phyloP scores from a whole-genome alignment of 768 basidiomycete species.

The Termitomyces sp. region DNA sequence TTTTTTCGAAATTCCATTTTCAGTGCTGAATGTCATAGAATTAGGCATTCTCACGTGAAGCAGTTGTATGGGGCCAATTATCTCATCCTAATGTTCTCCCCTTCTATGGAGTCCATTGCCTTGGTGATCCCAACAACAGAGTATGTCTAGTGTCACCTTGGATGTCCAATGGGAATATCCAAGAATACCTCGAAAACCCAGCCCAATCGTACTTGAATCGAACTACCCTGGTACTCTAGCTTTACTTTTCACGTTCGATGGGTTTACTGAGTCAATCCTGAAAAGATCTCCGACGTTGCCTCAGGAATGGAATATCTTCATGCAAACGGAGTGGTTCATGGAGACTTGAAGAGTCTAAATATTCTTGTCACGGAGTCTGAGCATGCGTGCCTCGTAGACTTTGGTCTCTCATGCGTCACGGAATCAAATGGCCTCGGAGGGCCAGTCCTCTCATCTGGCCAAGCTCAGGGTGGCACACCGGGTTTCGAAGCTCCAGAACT shows the following conservation, averaged over 20 bases:
- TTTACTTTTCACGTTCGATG: too few species aligned
- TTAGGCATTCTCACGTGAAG: constrained; percentile 13
- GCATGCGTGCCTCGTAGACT: constrained; percentile 44
- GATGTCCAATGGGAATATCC: constrained; percentile 33
- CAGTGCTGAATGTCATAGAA: not conserved
- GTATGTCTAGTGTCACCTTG: constrained; percentile 33
- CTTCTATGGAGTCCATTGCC: constrained; percentile 28
- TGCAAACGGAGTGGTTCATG: constrained; percentile 32
- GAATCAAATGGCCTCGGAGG: too few species aligned
- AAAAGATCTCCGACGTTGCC: constrained; percentile 29
- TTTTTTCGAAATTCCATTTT: too few species aligned
- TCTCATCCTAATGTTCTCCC: constrained; percentile 22
- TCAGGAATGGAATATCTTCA: constrained; percentile 30
- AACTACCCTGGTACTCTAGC: constrained; percentile 3
- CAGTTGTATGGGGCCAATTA: constrained; percentile 9
- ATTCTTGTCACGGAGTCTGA: constrained; percentile 37
- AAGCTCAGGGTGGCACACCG: constrained; percentile 20
- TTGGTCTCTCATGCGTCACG: constrained; percentile 35
- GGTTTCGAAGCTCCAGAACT: constrained; percentile 34
- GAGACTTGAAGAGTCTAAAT: constrained; percentile 45
- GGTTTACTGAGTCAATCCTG: too few species aligned
- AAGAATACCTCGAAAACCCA: constrained; percentile 15
- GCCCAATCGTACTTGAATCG: constrained; percentile 13
- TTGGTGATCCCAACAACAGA: constrained; percentile 19
- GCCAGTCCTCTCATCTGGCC: constrained; percentile 12